Percentiles rank a stretch among this genome's conserved stretches.
Evolutionary conservation across 1,139 yeast species (phyloP).

Genomic region (Protomyces inundatus): DNA sequence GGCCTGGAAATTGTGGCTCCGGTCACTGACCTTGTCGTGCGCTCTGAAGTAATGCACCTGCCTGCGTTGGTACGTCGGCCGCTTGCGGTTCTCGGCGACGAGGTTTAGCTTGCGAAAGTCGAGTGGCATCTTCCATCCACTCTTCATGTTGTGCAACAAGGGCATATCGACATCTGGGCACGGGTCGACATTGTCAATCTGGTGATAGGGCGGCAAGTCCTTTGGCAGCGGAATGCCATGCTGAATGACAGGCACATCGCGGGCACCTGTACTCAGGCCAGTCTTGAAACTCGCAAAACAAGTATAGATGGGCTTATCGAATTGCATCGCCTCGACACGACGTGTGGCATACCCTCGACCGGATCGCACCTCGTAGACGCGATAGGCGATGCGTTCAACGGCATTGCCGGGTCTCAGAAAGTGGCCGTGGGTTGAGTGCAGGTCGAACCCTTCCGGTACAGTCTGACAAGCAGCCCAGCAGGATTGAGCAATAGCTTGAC

Average conservation of each 20-base stretch:
- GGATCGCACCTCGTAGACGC: conserved; percentile 18
- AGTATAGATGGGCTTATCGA: conserved; percentile 25
- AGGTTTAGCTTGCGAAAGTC: conserved; percentile 8
- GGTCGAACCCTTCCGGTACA: conserved; percentile 17
- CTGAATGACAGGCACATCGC: conserved; percentile 7
- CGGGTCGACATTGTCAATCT: not conserved
- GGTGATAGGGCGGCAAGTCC: not conserved
- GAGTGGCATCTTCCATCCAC: conserved; percentile 24
- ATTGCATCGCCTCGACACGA: conserved; percentile 16
- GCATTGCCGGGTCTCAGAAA: conserved; percentile 21
- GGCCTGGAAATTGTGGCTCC: conserved; percentile 22
- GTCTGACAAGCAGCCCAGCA: conserved; percentile 25
- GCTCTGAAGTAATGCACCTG: conserved; percentile 15
- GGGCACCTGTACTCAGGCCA: not conserved
- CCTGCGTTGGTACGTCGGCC: conserved; percentile 7
- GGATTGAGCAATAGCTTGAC: conserved; percentile 22
- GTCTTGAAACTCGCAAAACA: conserved; percentile 21
- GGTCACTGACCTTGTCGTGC: conserved; percentile 1
- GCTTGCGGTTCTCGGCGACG: conserved; percentile 4
- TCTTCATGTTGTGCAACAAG: conserved; percentile 8
- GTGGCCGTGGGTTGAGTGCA: conserved; percentile 24
- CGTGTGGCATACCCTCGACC: conserved; percentile 21
- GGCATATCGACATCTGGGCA: conserved; percentile 22
- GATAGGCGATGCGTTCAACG: conserved; percentile 13
- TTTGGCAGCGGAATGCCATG: conserved; percentile 21